Base-by-base conservation (phyloP, 2,329 filamentous ascomycete genomes). In the Trichoderma brevicompactum region DNA sequence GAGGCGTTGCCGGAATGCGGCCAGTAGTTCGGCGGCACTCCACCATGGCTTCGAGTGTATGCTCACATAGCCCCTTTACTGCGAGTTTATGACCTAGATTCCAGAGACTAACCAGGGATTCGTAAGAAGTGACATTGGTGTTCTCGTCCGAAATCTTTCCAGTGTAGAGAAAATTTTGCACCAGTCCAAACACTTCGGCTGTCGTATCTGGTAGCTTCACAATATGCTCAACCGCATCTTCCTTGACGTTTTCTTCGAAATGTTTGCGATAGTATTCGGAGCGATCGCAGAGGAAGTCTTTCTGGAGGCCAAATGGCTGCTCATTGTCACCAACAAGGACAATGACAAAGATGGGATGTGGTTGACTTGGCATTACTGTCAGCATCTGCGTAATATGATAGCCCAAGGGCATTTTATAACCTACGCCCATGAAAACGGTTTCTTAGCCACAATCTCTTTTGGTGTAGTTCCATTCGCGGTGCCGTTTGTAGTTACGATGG, bases 301-400 rank as follows among this genome's bases (percentile, higher is more conserved):
- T 85, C 67, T 87, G 85, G 12, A 88, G 80, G 10, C 82, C 84
- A 69, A 87, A 88, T 0, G 85, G 84, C 13, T 74, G 73, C 70
- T 85, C 81, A 0, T 84, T 78, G 2, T 78, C 75, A 0, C 85
- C 85, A 34, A 86, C 81, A 1, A 87, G 73, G 52, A 86, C 73
- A 17, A 87, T 82, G 49, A 85, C 82, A 68, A 87, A 86, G 8
- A 80, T 78, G 0, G 84, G 80, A 69, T 87, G 85, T 1, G 85
- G 82, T 53, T 85, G 76, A 1, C 85, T 28, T 3, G 8, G 8
- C 8, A 23, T 1, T 28, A 10, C 10, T 1, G 17, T 17, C 12
- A 52, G 53, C 10, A 34, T 1, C 2, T 49, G 5, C 32, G 8
- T 9, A 19, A 28, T 32, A 7, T 13, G 8, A 23, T 17, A 28